Base-by-base conservation (phyloP, 306 rosid species). In the Cicer cuneatum region DNA sequence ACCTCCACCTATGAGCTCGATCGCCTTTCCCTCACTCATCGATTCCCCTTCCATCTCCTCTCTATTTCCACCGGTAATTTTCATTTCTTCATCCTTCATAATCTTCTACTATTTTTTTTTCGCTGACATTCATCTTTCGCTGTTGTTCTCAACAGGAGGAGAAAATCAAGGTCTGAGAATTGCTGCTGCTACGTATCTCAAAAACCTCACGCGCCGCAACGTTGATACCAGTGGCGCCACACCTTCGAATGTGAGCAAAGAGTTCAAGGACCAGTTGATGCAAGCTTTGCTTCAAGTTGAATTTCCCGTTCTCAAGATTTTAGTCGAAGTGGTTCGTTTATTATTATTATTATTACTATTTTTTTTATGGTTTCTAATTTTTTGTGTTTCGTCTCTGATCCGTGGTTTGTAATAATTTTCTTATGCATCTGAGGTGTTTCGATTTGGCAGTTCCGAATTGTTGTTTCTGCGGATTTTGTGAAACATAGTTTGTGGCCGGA, bases 111-210 rank as follows among this genome's bases (percentile, higher is more conserved):
- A 7, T 0, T 45, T 66, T 15, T 12, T n/a, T 4, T 0, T 4
- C 12, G 8, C 53, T 38, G 39, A 4, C 10, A 37, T 38, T 18
- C 10, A 5, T 45, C 33, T 29, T 66, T 66, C 10, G 14, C 54
- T 10, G 18, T 53, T 51, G 48, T 64, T 68, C 21, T 63, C 5
- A 49, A 16, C 74, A 92, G 98, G 85, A 33, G 90, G 83, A 40
- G 89, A 87, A 72, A 81, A 81, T 78, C 86, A 87, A 74, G 98
- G 94, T 70, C 85, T 54, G 72, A 88, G 80, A 78, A 52, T 90
- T 38, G 86, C 98, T 43, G 98, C 94, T 46, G 94, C 96, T 5
- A 74, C 96, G 0, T 92, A 90, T 81, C 86, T 92, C 21, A 92
- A 92, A 75, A 92, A 90, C 59, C 86, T 90, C 79, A 81, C 92